Conservation (phyloP, 2,329 filamentous ascomycete genomes). For the Diaporthe humulicola region DNA sequence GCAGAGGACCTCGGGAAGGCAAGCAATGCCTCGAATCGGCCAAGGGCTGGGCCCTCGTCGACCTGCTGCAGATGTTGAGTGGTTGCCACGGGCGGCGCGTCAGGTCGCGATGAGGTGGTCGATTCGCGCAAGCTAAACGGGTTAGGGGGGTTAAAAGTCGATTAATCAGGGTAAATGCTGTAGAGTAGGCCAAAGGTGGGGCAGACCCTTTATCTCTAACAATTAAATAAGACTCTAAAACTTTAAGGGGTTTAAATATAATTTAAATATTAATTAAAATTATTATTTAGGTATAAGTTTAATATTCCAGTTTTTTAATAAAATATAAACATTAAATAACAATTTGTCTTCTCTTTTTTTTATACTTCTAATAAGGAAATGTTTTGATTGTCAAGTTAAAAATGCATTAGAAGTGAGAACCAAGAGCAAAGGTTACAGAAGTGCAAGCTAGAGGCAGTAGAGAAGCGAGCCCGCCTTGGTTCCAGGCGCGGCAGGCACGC, state of each 20-base stretch:
- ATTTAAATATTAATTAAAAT: neutral
- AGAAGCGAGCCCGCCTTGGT: neutral
- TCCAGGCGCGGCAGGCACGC: slow-evolving; percentile 20
- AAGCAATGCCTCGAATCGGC: neutral
- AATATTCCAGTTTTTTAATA: neutral
- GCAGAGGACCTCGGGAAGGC: neutral
- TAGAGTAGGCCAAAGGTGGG: neutral
- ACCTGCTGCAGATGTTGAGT: neutral
- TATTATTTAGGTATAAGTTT: neutral
- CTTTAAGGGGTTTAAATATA: too few species aligned
- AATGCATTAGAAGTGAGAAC: neutral
- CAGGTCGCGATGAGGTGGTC: neutral
- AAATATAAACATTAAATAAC: neutral
- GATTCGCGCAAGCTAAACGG: neutral
- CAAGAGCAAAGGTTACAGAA: neutral
- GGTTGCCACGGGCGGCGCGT: neutral
- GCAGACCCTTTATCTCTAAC: too few species aligned
- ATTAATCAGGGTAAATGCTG: neutral
- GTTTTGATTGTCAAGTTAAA: too few species aligned
- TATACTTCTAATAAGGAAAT: too few species aligned
- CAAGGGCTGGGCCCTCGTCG: slow-evolving; percentile 19
- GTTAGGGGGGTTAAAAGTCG: neutral
- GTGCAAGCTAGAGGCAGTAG: neutral
- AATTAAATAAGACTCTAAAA: too few species aligned
- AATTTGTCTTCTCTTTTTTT: neutral